phyloP scores from a whole-genome alignment of 192 early-diverging fungal species.

The Lobosporangium transversale region DNA sequence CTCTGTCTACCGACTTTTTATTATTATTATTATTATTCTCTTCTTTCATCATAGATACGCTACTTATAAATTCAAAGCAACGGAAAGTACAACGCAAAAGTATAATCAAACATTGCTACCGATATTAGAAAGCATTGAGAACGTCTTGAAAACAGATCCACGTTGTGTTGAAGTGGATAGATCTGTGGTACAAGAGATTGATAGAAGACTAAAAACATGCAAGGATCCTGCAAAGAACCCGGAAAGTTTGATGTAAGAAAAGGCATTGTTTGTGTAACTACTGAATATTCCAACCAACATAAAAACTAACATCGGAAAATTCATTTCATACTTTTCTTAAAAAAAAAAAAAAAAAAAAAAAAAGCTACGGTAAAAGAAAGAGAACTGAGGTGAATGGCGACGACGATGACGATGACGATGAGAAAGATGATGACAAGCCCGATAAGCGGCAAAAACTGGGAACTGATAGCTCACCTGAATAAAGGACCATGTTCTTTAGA shows the following conservation, averaged over 20 bases:
- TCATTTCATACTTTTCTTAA: too few relatives aligned
- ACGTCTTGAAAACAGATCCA: slow-evolving; percentile 52
- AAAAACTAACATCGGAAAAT: too few relatives aligned
- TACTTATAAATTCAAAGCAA: slow-evolving; percentile 37
- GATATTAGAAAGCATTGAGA: slow-evolving; percentile 64
- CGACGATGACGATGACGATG: slow-evolving; percentile 48
- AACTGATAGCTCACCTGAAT: slow-evolving; percentile 18
- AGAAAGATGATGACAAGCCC: slow-evolving; percentile 19
- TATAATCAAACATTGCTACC: slow-evolving; percentile 54
- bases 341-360: too few relatives aligned
- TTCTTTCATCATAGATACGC: slow-evolving; percentile 12
- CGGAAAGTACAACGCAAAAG: slow-evolving; percentile 25
- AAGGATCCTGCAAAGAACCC: slow-evolving; percentile 82
- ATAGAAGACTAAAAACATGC: slow-evolving; percentile 70
- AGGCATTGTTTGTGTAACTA: too few relatives aligned
- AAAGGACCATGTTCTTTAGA: too few relatives aligned
- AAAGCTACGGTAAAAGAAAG: slow-evolving; percentile 14
- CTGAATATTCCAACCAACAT: too few relatives aligned
- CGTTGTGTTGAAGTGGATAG: slow-evolving; percentile 54
- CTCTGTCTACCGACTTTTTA: background rate
- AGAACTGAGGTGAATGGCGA: slow-evolving; percentile 16
- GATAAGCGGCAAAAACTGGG: slow-evolving; percentile 25
- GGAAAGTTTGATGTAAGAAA: slow-evolving; percentile 54
- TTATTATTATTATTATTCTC: background rate
- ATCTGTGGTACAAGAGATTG: slow-evolving; percentile 63